Evolutionary conservation across 148 eudicot species (phyloP).

Genomic region (Camellia lanceoleosa): DNA sequence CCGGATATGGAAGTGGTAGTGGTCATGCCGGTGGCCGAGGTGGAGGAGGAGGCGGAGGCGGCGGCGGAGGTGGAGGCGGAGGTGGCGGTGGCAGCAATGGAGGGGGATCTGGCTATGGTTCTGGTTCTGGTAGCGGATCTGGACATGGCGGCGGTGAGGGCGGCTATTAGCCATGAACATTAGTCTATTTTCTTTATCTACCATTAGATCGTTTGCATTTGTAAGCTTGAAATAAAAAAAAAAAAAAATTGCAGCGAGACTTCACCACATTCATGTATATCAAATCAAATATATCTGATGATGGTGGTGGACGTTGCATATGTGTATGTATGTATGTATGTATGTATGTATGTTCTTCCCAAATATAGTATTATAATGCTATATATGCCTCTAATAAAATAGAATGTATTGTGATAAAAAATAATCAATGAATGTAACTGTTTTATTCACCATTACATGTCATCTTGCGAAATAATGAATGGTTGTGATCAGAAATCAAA

Average conservation of each 20-base stretch:
- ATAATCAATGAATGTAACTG: too few relatives aligned
- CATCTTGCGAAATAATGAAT: too few relatives aligned
- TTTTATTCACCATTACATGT: too few relatives aligned
- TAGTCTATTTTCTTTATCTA: neutral
- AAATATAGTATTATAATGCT: neutral
- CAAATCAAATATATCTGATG: too few relatives aligned
- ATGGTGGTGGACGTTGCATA: neutral
- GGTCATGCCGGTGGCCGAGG: constrained; percentile 6
- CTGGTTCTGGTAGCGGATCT: constrained; percentile 26
- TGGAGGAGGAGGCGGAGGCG: constrained; percentile 25
- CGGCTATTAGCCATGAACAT: neutral
- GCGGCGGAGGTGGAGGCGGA: constrained; percentile 15
- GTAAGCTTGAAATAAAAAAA: neutral
- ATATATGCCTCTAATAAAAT: neutral
- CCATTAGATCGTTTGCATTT: neutral
- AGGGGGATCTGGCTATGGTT: constrained; percentile 26
- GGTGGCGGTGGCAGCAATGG: constrained; percentile 24
- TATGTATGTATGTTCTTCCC: neutral
- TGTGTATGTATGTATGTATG: neutral
- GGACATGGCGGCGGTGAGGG: constrained; percentile 19
- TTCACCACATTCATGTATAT: neutral
- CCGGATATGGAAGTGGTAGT: constrained; percentile 28
- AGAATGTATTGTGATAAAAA: neutral
- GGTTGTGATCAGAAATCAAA: too few relatives aligned
- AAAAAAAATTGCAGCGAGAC: neutral